Base-by-base conservation (phyloP, 2,329 filamentous ascomycete species). In the Herpotrichia juniperi region DNA sequence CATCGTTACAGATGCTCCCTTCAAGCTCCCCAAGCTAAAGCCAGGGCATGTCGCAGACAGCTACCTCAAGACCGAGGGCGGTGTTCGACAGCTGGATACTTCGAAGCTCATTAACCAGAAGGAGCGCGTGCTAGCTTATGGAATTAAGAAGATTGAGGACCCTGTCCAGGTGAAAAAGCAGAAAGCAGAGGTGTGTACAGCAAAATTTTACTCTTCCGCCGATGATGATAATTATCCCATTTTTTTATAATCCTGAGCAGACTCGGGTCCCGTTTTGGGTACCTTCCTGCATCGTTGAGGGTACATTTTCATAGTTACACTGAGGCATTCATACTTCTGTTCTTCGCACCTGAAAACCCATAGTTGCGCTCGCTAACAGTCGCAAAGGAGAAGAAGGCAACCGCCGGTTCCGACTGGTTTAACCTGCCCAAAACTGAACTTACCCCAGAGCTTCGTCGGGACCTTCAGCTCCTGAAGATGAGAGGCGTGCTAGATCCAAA, bases 381-480 rank as follows among this genome's bases (percentile, higher is more conserved):
- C 59, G 54, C 61, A 60, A 60, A 83, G 80, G 76, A 79, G 55
- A 83, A 83, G 65, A 85, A 83, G 72, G 79, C 82, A 51, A 89
- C 87, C 55, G 89, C 93, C 45, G 94, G 93, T 39, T 76, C 86
- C 14, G 81, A 89, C 51, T 97, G 93, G 93, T 97, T 89, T 77
- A 84, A 96, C 64, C 81, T 99, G 48, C 93, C 93, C 5, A 87
- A 87, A 65, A 97, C 93, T 22, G 81, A 90, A 45, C 76, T 96
- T 45, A 96, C 92, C 0, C 85, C 91, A 8, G 87, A 96, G 67
- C 80, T 97, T 56, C 96, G 93, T 75, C 84, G 91, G 62, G 93
- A 99, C 70, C 80, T 97, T 45, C 92, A 97, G 74, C 80, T 97
- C 10, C 79, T 99, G 53, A 87, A 91, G 59, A 93, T 97, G 88